Conservation (phyloP, 768 basidiomycete genomes). For the Boletus vinaceobasis region DNA sequence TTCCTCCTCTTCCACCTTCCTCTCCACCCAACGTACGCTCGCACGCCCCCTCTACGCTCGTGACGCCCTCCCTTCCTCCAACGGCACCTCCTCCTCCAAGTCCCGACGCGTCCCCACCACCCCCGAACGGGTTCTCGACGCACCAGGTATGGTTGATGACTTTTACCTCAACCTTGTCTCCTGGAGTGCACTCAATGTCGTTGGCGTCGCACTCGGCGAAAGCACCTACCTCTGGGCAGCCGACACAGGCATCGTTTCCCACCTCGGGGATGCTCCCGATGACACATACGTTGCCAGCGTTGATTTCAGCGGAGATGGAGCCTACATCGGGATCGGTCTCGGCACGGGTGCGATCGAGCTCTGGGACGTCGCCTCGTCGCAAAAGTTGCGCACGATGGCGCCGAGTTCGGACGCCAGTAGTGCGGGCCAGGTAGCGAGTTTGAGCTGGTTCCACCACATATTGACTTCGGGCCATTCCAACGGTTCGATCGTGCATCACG, state of each 20-base stretch:
- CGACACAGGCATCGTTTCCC: slow-evolving; percentile 79
- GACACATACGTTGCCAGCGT: slow-evolving; percentile 74
- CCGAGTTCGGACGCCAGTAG: slow-evolving; percentile 23
- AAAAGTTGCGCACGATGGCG: slow-evolving; percentile 89
- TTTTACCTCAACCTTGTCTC: slow-evolving; percentile 94
- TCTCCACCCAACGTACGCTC: slow-evolving; percentile 73
- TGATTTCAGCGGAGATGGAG: slow-evolving; percentile 76
- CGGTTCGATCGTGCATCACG: slow-evolving; percentile 95
- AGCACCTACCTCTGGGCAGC: slow-evolving; percentile 94
- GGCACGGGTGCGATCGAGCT: slow-evolving; percentile 86
- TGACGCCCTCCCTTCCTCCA: slow-evolving; percentile 60
- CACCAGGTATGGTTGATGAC: slow-evolving; percentile 90
- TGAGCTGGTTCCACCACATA: slow-evolving; percentile 87
- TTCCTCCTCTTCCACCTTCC: slow-evolving; percentile 70
- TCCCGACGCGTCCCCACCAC: slow-evolving; percentile 80
- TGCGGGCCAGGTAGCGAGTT: slow-evolving; percentile 67
- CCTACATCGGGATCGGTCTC: slow-evolving; percentile 77
- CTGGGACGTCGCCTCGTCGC: slow-evolving; percentile 84
- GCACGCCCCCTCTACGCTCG: slow-evolving; percentile 74
- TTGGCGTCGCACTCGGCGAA: slow-evolving; percentile 87
- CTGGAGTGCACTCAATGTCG: slow-evolving; percentile 83
- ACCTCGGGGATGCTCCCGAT: slow-evolving; percentile 71
- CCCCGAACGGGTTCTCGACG: slow-evolving; percentile 93
- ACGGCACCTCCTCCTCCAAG: slow-evolving; percentile 61
- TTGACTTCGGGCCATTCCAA: slow-evolving; percentile 87